Percentiles rank a stretch among this genome's conserved stretches.
These are phyloP conservation scores for Marchantia paleacea DNA, from an alignment of 225 moss, liverwort and hornwort species.

Conservation along the genomic window DNA sequence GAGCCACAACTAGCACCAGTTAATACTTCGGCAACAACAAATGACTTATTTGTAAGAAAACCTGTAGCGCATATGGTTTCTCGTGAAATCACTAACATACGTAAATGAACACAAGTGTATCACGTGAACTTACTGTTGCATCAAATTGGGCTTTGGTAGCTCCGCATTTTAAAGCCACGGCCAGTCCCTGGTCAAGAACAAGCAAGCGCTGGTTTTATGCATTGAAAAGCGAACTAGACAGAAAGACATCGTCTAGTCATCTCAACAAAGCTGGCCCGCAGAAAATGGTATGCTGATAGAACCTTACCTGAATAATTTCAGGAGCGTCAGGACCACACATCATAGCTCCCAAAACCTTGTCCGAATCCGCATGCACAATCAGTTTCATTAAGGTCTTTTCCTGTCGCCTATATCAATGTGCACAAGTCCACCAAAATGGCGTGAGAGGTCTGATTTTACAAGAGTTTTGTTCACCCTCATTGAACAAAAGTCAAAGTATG, in stretches of 20 bases:
- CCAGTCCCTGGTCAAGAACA: slow-evolving; percentile 55
- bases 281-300: neutral
- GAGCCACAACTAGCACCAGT: neutral
- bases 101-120: neutral
- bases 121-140: slow-evolving; percentile 58
- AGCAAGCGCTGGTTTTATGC: neutral
- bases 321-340: slow-evolving; percentile 96
- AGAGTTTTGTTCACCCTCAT: neutral
- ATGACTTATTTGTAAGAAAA: neutral
- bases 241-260: neutral
- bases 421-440: neutral
- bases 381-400: slow-evolving; percentile 90
- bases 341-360: slow-evolving; percentile 73
- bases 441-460: neutral
- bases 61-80: neutral
- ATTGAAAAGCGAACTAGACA: neutral
- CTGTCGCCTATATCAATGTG: slow-evolving; percentile 46
- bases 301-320: slow-evolving; percentile 76
- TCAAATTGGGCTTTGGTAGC: slow-evolving; percentile 94
- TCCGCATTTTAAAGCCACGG: slow-evolving; percentile 79
- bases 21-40: neutral
- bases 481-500: neutral
- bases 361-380: slow-evolving; percentile 62
- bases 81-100: neutral
- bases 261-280: neutral